Base-by-base conservation (phyloP, 2,329 filamentous ascomycete genomes). In the Apiospora arundinis region DNA sequence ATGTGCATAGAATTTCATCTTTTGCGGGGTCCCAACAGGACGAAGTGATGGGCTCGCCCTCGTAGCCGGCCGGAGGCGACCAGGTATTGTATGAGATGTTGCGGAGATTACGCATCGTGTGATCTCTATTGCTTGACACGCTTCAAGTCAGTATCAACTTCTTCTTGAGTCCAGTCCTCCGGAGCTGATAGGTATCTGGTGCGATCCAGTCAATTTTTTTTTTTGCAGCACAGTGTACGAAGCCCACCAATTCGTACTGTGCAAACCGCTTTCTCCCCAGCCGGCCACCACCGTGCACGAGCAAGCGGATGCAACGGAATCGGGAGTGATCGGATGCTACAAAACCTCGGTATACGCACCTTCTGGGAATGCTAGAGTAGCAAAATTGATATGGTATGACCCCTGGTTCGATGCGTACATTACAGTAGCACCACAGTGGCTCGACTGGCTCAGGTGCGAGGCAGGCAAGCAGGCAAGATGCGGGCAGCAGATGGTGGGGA, bases 81-180 rank as follows among this genome's bases (percentile, higher is more conserved):
- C 91, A 91, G 80, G 89, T 86, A 76, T 89, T 88, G 80, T 93
- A 91, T 79, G 89, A 90, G 77, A 95, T 90, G 81, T 92, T 95
- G 83, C 90, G 92, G 77, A 98, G 88, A 82, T 98, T 98, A 80
- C 94, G 92, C 95, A 98, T 98, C 73, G 81, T 85, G 76, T 67
- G 69, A 71, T 40, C n/a, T 66, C 56, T 63, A 45, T 40, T 60
- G 18, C 52, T 60, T 28, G 32, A 49, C 42, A 37, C 23, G 56
- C 18, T 37, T 23, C 42, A 21, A 63, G 65, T 52, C 56, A 37
- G 56, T 40, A 63, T 63, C 18, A 40, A 21, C 52, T 16, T 25
- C 52, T 37, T 60, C 45, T 37, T 60, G 28, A 9, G 18, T 21
- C 28, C 28, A 21, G 25, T 25, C n/a, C 8, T 28, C 8, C 52